Evolutionary conservation across 495 filamentous ascomycete genomes (phyloP).

Genomic region (Amorphotheca resinae): DNA sequence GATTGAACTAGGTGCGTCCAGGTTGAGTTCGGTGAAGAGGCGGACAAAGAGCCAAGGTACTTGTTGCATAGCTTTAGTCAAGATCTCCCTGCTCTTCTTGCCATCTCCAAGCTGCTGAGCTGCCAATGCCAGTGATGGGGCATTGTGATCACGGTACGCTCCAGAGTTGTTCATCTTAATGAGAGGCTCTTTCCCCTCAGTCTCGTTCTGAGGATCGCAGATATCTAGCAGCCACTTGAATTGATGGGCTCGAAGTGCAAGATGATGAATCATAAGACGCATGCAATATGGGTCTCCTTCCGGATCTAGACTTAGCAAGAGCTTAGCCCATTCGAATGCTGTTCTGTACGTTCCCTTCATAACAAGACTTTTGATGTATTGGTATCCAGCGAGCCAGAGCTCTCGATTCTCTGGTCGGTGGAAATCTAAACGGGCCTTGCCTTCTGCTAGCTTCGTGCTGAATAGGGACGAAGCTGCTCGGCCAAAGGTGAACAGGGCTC

Average conservation of each 20-base stretch:
- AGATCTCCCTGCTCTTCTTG: slow-evolving; percentile 46
- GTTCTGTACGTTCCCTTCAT: slow-evolving; percentile 92
- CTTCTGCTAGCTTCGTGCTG: slow-evolving; percentile 56
- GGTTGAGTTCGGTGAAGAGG: slow-evolving; percentile 62
- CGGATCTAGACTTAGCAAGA: slow-evolving; percentile 65
- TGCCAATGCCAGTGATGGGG: slow-evolving; percentile 62
- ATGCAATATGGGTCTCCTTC: slow-evolving; percentile 71
- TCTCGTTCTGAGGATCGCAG: slow-evolving; percentile 23
- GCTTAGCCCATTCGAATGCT: slow-evolving; percentile 82
- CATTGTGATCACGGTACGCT: slow-evolving; percentile 46
- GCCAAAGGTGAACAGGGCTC: slow-evolving; percentile 87
- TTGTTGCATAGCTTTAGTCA: slow-evolving; percentile 51
- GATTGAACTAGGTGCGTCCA: slow-evolving; percentile 61
- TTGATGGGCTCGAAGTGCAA: slow-evolving; percentile 69
- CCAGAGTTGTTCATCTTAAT: slow-evolving; percentile 31
- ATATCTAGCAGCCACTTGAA: slow-evolving; percentile 64
- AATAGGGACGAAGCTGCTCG: slow-evolving; percentile 74
- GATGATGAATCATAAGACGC: slow-evolving; percentile 63
- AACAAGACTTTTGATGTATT: slow-evolving; percentile 70
- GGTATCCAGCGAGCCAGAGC: slow-evolving; percentile 79
- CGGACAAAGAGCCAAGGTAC: slow-evolving; percentile 73
- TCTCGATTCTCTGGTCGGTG: slow-evolving; percentile 74
- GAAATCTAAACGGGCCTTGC: slow-evolving; percentile 71
- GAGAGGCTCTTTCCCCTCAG: background rate
- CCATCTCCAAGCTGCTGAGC: slow-evolving; percentile 54